Evolutionary conservation across 140 eudicot genomes (phyloP), one percentile per base, ranked within the genome.

Genomic region (Anethum foeniculum): DNA sequence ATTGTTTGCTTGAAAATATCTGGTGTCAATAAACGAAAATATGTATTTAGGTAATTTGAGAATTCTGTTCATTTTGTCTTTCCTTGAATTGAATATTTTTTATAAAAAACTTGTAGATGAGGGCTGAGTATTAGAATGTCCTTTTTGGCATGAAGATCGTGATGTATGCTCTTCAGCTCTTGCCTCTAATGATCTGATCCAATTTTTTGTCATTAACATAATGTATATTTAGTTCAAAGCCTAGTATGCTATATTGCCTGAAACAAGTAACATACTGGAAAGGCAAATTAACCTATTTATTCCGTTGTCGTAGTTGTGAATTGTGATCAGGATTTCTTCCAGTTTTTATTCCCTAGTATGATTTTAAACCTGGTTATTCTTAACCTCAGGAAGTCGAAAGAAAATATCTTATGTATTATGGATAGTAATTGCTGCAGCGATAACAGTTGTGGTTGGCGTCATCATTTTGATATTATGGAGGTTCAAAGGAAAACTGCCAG

Each of bases 401-500:
- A 80, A 79, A 51, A 71, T 60, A 34, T 71, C 82, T 15, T 62
- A 19, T 69, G 64, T 82, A 16, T 80, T 80, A 67, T 51, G 83
- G 34, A 79, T 86, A 49, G 85, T 78, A 15, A 32, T 77, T 48
- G 79, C 82, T 6, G 79, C 81, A 27, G 82, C 77, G 23, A 87
- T 84, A 84, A 51, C 84, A 12, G 18, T 89, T 77, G 72, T 82
- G 25, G 27, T 89, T 4, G 84, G 87, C 43, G 36, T 88, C 36
- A 4, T 71, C 51, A 75, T 83, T 43, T 86, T 88, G 90, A 80
- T 86, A 62, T n/a, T 85, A 9, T 83, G 92, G 87, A 86, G 82
- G 86, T 84, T 80, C 84, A 74, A 71, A 77, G 56, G 23, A 51
- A 88, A 85, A 82, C 71, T 78, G 32, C 60, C 30, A 79, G 90